phyloP scores from a whole-genome alignment of 2,329 filamentous ascomycete genomes.

The Purpureocillium takamizusanense region DNA sequence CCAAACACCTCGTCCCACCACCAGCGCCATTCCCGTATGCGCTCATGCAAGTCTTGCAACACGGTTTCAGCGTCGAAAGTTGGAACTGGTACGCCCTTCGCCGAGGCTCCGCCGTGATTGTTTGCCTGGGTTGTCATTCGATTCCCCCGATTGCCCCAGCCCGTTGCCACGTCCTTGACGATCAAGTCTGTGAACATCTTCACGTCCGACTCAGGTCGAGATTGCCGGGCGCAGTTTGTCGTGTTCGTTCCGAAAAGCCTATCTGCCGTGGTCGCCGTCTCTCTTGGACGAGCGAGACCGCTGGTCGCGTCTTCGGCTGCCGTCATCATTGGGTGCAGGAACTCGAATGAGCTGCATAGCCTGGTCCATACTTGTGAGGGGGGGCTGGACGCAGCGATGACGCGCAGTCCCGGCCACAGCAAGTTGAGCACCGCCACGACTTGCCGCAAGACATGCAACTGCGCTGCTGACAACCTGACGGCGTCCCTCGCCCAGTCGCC shows the following conservation, averaged over 20 bases:
- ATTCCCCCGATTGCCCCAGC: conserved; percentile 28
- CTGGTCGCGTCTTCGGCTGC: conserved; percentile 11
- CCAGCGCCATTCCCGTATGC: conserved; percentile 22
- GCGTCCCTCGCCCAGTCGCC: conserved; percentile 11
- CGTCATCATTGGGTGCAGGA: conserved; percentile 9
- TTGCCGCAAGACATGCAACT: conserved; percentile 19
- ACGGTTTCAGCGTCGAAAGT: conserved; percentile 21
- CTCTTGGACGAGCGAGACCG: conserved; percentile 9
- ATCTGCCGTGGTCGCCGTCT: conserved; percentile 7
- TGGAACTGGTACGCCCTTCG: conserved; percentile 23
- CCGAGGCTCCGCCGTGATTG: conserved; percentile 16
- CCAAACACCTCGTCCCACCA: conserved; percentile 18
- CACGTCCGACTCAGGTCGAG: conserved; percentile 18
- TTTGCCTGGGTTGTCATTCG: conserved; percentile 26
- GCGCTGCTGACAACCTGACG: conserved; percentile 10
- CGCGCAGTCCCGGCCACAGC: conserved; percentile 19
- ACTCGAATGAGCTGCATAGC: conserved; percentile 8
- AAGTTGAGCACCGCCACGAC: conserved; percentile 18
- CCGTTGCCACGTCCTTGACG: conserved; percentile 31
- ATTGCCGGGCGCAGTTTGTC: not conserved
- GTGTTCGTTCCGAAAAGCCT: conserved; percentile 14
- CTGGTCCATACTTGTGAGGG: conserved; percentile 10
- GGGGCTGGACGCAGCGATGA: conserved; percentile 8
- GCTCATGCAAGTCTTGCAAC: conserved; percentile 19
- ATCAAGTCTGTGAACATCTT: conserved; percentile 33